Evolutionary conservation across 1,139 yeast species (phyloP), one percentile per base, ranked within the genome.

Genomic region (Dujonia santamariae): DNA sequence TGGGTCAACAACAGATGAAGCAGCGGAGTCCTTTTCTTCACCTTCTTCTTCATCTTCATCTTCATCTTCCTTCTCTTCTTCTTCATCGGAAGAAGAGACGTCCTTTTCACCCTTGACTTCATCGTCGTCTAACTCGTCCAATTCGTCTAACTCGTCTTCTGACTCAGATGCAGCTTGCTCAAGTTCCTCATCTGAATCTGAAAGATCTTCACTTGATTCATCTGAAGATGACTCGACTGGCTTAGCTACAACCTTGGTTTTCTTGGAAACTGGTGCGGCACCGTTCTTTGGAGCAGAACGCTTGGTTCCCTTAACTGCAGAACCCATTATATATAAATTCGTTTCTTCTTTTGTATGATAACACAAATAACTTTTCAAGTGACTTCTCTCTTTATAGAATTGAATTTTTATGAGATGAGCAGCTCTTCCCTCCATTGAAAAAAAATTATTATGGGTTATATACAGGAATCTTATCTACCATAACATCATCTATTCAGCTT

Each of bases 291-390:
- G 41, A 17, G 61, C 53, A 9, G 53, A 35, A 44, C 72, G 63
- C 48, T 66, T 66, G 35, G 48, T 48, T 16, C 69, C 65, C 47
- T 57, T 63, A 26, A 50, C 53, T 46, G 51, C 51, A 27, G 50
- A 42, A 42, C 57, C 67, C 54, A 48, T 54, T 21, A n/a, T 31
- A 9, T 17, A 16, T 11, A 21, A 11, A 7, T 17, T 22, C 8
- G 29, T 22, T 16, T 26, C n/a, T n/a, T n/a, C n/a, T n/a, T n/a
- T n/a, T 9, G 4, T 7, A 13, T 7, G n/a, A 8, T 21, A 20
- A 7, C 6, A 19, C 12, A 7, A 9, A 8, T 16, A 13, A 9
- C 16, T 30, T 11, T 16, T 9, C 14, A 23, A 30, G 6, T 7
- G 4, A 15, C 13, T n/a, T n/a, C n/a, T n/a, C n/a, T n/a, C n/a